These are phyloP conservation scores for Ophiostoma sp. DNA, from an alignment of 2,329 filamentous ascomycete genomes.

Conservation along the genomic window DNA sequence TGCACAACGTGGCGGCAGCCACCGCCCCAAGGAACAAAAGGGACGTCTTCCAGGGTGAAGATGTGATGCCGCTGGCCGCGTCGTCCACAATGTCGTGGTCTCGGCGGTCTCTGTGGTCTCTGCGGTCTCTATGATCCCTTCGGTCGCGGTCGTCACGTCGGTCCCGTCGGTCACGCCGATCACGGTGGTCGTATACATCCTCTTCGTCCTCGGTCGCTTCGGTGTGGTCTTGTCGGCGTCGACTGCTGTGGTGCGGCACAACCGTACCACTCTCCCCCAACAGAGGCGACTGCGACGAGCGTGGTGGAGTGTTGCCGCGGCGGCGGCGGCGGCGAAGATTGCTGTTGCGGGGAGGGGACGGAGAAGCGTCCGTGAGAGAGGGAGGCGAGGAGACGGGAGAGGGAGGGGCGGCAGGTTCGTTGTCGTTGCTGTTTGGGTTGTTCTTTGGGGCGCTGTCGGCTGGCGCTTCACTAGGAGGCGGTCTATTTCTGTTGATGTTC, in stretches of 20 bases:
- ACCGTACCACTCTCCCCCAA: not conserved
- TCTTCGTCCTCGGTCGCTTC: not conserved
- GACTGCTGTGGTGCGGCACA: not conserved
- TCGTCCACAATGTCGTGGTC: not conserved
- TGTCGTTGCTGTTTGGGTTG: not conserved
- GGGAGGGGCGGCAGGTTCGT: not conserved
- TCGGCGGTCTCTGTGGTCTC: not conserved
- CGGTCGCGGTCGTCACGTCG: not conserved
- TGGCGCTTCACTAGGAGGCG: not conserved
- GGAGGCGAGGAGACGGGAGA: not conserved
- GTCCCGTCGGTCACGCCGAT: not conserved
- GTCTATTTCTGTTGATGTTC: not conserved
- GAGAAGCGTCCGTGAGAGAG: not conserved
- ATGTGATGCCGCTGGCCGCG: not conserved
- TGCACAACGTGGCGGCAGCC: conserved; percentile 40
- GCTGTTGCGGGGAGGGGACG: not conserved
- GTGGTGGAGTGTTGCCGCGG: not conserved
- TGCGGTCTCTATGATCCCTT: not conserved
- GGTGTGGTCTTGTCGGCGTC: not conserved
- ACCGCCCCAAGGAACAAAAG: conserved; percentile 43
- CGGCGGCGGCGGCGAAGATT: not conserved
- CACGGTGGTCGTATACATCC: not conserved
- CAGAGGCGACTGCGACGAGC: not conserved
- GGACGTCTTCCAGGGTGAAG: conserved; percentile 37
- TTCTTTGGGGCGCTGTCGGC: not conserved